These are phyloP conservation scores for Acanthamoeba triangularis DNA, from an alignment of 208 protist species.

Conservation along the genomic window DNA sequence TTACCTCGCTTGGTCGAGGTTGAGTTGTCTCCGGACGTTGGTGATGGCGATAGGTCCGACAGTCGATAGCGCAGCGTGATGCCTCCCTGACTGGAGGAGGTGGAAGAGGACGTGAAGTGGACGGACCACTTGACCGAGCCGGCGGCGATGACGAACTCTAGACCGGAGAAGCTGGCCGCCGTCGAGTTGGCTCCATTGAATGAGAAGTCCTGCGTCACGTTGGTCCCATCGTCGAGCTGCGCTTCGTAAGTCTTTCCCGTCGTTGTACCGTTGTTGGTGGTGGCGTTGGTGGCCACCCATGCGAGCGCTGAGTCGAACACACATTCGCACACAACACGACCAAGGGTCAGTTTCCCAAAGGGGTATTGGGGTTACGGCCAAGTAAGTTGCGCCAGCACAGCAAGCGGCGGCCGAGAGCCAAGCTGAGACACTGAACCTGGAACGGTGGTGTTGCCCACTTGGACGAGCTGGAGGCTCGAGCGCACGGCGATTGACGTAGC, in stretches of 20 bases:
- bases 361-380: too few relatives aligned
- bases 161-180: constrained; percentile 2
- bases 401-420: too few relatives aligned
- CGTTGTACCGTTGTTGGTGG: neutral
- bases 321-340: too few relatives aligned
- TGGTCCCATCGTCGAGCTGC: neutral
- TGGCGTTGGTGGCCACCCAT: constrained; percentile 5
- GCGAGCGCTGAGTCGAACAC: neutral
- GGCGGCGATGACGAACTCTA: neutral
- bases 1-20: neutral
- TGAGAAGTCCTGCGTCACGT: neutral
- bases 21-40: neutral
- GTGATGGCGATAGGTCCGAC: neutral
- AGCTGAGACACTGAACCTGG: neutral
- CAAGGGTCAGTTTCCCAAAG: too few relatives aligned
- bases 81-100: constrained; percentile 3
- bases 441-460: neutral
- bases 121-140: constrained; percentile 13
- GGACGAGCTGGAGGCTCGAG: neutral
- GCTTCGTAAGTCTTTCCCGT: neutral
- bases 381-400: too few relatives aligned
- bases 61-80: constrained; percentile 1
- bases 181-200: neutral
- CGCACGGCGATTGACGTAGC: neutral
- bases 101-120: neutral